Evolutionary conservation across 2,329 filamentous ascomycete genomes (phyloP).

Genomic region (Fusarium musae): DNA sequence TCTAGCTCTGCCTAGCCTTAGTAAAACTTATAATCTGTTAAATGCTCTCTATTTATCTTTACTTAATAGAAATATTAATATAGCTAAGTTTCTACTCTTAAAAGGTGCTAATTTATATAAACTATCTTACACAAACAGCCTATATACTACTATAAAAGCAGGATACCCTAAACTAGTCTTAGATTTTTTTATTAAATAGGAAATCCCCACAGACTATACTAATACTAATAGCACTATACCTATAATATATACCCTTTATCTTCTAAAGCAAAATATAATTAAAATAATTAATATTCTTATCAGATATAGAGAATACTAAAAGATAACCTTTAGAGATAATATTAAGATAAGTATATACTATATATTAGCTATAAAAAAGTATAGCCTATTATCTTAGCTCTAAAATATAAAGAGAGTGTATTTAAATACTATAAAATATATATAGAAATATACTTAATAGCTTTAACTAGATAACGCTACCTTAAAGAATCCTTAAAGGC

Average conservation of each 20-base stretch:
- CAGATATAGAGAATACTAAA: accelerated
- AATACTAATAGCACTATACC: not conserved
- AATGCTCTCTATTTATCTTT: not conserved
- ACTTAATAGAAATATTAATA: not conserved
- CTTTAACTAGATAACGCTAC: no score
- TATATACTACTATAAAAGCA: not conserved
- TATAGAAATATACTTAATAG: no score
- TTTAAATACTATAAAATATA: no score
- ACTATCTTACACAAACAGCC: no score
- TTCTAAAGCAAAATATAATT: not conserved
- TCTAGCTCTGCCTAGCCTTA: no score
- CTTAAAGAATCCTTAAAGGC: no score
- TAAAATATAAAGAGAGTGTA: no score
- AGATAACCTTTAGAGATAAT: not conserved
- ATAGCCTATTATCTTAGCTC: no score
- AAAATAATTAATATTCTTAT: not conserved
- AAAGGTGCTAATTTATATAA: not conserved
- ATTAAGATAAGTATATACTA: no score
- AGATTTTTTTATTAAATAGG: not conserved
- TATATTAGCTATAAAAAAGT: no score
- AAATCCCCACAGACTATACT: not conserved
- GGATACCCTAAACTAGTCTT: not conserved
- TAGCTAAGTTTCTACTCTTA: not conserved
- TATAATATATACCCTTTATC: not conserved
- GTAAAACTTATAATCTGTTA: no score